Percentiles rank a stretch among this genome's conserved stretches.
These are phyloP conservation scores for Sporisorium exsertum DNA, from an alignment of 1,284 basidiomycete genomes.

Conservation along the genomic window DNA sequence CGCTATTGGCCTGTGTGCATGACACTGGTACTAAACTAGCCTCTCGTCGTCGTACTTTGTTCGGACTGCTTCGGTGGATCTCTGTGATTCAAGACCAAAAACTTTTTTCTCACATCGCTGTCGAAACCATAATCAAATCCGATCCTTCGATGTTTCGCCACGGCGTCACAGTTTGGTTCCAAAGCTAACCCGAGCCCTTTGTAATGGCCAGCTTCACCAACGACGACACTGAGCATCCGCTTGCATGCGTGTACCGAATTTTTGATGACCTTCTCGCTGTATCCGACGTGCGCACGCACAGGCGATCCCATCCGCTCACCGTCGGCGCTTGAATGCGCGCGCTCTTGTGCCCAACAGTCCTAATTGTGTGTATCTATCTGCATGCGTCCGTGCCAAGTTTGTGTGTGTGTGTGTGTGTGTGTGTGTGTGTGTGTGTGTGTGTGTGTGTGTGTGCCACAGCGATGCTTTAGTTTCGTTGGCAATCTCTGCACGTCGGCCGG, in stretches of 20 bases:
- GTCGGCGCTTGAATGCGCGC: constrained; percentile 17
- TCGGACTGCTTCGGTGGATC: constrained; percentile 30
- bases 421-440: too few relatives aligned
- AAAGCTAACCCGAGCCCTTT: constrained; percentile 3
- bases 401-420: background rate
- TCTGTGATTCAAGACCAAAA: constrained; percentile 7
- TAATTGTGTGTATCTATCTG: constrained; percentile 14
- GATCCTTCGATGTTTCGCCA: constrained; percentile 5
- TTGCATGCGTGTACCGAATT: constrained; percentile 13
- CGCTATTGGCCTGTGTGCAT: background rate
- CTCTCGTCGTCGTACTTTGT: constrained; percentile 6
- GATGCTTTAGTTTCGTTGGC: constrained; percentile 13
- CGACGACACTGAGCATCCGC: constrained; percentile 23
- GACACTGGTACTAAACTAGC: background rate
- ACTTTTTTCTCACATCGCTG: constrained; percentile 1
- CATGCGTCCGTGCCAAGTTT: constrained; percentile 12
- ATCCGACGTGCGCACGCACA: constrained; percentile 8
- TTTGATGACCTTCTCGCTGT: background rate
- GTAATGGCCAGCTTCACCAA: constrained; percentile 1
- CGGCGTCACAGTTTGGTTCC: background rate
- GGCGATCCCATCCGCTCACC: constrained; percentile 10
- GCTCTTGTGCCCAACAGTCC: background rate
- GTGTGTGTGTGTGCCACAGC: constrained; percentile 16
- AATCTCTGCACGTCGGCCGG: constrained; percentile 1
- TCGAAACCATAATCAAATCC: constrained; percentile 1